Evolutionary conservation across 257 asterid genomes (phyloP).

Genomic region (Fraxinus excelsior): DNA sequence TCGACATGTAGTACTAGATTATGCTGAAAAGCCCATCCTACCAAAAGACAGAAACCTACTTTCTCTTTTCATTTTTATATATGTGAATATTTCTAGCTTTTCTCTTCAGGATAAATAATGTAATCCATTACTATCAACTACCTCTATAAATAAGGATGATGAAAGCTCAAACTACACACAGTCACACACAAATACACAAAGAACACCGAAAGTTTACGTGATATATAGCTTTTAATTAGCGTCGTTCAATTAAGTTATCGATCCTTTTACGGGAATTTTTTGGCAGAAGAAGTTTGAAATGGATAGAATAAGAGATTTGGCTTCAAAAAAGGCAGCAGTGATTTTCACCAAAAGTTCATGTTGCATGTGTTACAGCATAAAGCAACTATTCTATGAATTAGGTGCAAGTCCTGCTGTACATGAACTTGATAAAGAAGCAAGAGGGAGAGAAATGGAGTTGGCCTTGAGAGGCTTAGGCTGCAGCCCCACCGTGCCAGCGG

Average conservation of each 20-base stretch:
- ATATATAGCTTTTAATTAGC: neutral
- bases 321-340: slow-evolving; percentile 71
- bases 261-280: neutral
- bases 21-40: too few species aligned
- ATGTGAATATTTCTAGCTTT: neutral
- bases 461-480: slow-evolving; percentile 64
- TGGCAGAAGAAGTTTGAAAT: slow-evolving; percentile 16
- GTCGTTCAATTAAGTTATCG: neutral
- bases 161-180: slow-evolving; percentile 22
- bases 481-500: slow-evolving; percentile 70
- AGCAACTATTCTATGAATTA: slow-evolving; percentile 66
- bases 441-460: slow-evolving; percentile 65
- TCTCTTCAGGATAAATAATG: slow-evolving; percentile 28
- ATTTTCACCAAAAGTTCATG: slow-evolving; percentile 85
- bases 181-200: neutral
- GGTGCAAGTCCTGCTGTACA: slow-evolving; percentile 80
- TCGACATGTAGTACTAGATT: too few species aligned
- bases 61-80: slow-evolving; percentile 32
- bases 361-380: slow-evolving; percentile 87
- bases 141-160: slow-evolving; percentile 57
- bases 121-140: slow-evolving; percentile 36
- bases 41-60: slow-evolving; percentile 22
- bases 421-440: slow-evolving; percentile 63
- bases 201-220: neutral
- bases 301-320: slow-evolving; percentile 67